Conservation (phyloP, 805 yeast genomes). For the Teunomyces cretensis region DNA sequence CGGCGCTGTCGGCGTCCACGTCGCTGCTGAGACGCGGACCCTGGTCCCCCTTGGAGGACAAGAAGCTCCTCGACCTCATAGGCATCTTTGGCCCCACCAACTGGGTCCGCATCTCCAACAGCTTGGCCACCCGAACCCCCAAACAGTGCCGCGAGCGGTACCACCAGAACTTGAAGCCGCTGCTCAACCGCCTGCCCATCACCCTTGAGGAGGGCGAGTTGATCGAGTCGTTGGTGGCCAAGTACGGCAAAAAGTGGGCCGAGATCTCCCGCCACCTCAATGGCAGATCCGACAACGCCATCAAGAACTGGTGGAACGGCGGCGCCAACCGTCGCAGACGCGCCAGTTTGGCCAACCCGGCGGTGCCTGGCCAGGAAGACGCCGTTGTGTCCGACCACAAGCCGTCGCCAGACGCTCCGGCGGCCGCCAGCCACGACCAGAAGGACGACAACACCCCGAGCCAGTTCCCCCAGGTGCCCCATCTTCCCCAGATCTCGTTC, state of each 20-base stretch:
- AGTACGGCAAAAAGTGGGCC: slow-evolving; percentile 90
- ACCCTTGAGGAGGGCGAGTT: slow-evolving; percentile 79
- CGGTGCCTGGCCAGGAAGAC: too few species aligned
- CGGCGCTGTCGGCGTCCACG: background rate
- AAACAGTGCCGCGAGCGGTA: slow-evolving; percentile 90
- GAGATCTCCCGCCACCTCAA: slow-evolving; percentile 85
- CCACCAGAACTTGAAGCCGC: slow-evolving; percentile 88
- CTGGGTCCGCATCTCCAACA: slow-evolving; percentile 84
- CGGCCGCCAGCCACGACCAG: too few species aligned
- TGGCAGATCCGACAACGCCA: slow-evolving; percentile 88
- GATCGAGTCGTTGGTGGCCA: slow-evolving; percentile 75
- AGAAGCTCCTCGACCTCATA: slow-evolving; percentile 66
- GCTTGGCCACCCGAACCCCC: slow-evolving; percentile 75
- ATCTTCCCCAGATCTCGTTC: slow-evolving; percentile 37
- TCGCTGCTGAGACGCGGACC: slow-evolving; percentile 61
- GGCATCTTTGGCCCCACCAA: slow-evolving; percentile 73
- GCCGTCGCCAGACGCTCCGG: too few species aligned
- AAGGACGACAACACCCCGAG: background rate
- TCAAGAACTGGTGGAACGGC: slow-evolving; percentile 96
- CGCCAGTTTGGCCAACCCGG: slow-evolving; percentile 25
- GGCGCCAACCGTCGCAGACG: slow-evolving; percentile 83
- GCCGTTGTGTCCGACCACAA: slow-evolving; percentile 10
- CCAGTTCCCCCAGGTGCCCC: slow-evolving; percentile 16
- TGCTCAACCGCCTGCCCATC: slow-evolving; percentile 77
- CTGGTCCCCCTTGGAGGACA: slow-evolving; percentile 87